Conservation (phyloP, 768 basidiomycete species). For the Strobilomyces dryophilus region DNA sequence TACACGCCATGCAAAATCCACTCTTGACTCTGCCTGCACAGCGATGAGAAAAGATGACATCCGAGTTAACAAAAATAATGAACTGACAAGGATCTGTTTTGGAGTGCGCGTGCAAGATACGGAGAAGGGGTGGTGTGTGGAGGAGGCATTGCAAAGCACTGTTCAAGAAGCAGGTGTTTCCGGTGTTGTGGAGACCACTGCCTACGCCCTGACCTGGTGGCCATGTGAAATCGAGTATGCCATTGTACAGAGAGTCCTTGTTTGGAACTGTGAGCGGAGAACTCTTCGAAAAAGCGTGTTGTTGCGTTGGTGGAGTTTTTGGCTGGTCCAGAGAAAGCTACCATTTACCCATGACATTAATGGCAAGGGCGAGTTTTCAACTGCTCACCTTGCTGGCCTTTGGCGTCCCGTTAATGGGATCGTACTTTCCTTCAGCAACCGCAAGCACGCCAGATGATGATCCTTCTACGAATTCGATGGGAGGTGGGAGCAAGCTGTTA, state of each 20-base stretch:
- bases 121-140: slow-evolving; percentile 86
- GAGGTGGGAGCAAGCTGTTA: slow-evolving; percentile 74
- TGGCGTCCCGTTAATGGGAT: slow-evolving; percentile 72
- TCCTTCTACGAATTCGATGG: slow-evolving; percentile 80
- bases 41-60: slow-evolving; percentile 7
- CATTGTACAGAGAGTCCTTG: slow-evolving; percentile 44
- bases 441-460: slow-evolving; percentile 74
- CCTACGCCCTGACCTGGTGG: slow-evolving; percentile 47
- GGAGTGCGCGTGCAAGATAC: slow-evolving; percentile 49
- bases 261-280: slow-evolving; percentile 20
- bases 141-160: slow-evolving; percentile 90
- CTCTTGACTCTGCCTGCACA: slow-evolving; percentile 38
- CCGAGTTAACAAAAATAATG: not conserved
- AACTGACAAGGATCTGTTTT: slow-evolving; percentile 56
- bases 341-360: slow-evolving; percentile 1
- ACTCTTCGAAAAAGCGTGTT: slow-evolving; percentile 28
- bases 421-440: slow-evolving; percentile 71
- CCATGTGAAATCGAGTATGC: slow-evolving; percentile 62
- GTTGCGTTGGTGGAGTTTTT: slow-evolving; percentile 24
- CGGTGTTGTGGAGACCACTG: slow-evolving; percentile 74
- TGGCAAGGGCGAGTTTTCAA: not conserved
- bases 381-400: slow-evolving; percentile 47
- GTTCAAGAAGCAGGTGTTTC: slow-evolving; percentile 96
- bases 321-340: slow-evolving; percentile 17
- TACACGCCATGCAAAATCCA: slow-evolving; percentile 79